Conservation (phyloP, 2,329 filamentous ascomycete genomes). For the Xylaria sp. region DNA sequence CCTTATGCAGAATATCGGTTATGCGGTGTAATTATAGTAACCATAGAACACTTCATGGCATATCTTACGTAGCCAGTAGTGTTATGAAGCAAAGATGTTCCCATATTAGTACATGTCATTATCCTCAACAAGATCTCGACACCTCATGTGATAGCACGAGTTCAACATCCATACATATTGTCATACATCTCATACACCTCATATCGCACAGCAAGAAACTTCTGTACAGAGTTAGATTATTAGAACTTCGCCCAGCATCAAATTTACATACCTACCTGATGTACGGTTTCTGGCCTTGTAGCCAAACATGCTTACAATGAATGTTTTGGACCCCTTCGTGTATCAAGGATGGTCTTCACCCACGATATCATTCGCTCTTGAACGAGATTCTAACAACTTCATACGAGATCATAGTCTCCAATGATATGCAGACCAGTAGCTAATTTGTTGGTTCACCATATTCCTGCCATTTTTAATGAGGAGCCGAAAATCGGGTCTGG, state of each 20-base stretch:
- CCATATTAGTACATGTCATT: no score
- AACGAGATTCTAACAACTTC: background rate
- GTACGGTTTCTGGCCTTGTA: background rate
- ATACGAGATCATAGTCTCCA: background rate
- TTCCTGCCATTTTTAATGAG: background rate
- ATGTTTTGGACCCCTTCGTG: background rate
- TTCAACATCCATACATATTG: no score
- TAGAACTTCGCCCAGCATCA: background rate
- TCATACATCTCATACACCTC: no score
- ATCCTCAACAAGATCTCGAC: no score
- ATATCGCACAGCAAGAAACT: no score
- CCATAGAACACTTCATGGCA: background rate
- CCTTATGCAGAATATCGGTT: background rate
- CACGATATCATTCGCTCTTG: background rate
- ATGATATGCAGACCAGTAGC: background rate
- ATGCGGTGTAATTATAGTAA: background rate
- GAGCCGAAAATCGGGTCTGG: background rate
- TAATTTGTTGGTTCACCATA: background rate
- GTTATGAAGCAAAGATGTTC: background rate
- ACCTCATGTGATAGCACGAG: no score
- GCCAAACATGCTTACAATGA: background rate
- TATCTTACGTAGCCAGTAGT: background rate
- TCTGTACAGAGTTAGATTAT: background rate
- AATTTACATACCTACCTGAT: background rate
- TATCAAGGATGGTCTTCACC: background rate